Evolutionary conservation across 148 eudicot genomes (phyloP).

Genomic region (Amaranthus palmeri): DNA sequence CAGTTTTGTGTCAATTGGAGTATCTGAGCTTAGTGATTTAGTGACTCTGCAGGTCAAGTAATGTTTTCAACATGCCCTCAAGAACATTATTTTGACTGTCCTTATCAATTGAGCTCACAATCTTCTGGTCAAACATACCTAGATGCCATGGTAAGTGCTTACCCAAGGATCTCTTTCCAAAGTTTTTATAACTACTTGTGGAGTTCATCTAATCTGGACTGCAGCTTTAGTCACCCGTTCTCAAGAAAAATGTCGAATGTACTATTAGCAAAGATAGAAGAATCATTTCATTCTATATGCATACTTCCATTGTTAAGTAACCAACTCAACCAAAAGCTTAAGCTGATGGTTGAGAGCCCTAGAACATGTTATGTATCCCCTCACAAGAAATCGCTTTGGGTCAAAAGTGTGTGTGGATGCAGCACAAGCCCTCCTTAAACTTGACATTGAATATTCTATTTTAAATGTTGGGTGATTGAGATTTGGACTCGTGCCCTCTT

Average conservation of each 20-base stretch:
- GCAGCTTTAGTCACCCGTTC: not conserved
- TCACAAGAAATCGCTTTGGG: too few species aligned
- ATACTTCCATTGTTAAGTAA: too few species aligned
- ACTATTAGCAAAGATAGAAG: not conserved
- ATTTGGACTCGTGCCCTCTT: too few species aligned
- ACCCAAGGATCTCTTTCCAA: not conserved
- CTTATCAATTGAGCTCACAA: constrained; percentile 94
- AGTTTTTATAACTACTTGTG: not conserved
- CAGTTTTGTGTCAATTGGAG: constrained; percentile 3
- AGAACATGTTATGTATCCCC: too few species aligned
- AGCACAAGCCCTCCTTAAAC: too few species aligned
- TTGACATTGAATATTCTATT: too few species aligned
- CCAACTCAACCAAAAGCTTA: not conserved
- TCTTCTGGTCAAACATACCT: constrained; percentile 70
- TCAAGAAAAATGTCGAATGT: not conserved
- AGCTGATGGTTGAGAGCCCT: too few species aligned
- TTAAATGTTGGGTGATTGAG: too few species aligned
- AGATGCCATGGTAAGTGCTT: constrained; percentile 66
- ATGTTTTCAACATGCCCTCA: constrained; percentile 72
- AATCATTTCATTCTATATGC: too few species aligned
- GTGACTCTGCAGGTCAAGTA: constrained; percentile 64
- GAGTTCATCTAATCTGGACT: not conserved
- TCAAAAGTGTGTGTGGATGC: too few species aligned
- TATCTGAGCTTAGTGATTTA: constrained; percentile 11
- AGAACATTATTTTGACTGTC: constrained; percentile 97